Evolutionary conservation across 1,284 basidiomycete species (phyloP), one percentile per base, ranked within the genome.

Genomic region (Cutaneotrichosporon cutaneum): DNA sequence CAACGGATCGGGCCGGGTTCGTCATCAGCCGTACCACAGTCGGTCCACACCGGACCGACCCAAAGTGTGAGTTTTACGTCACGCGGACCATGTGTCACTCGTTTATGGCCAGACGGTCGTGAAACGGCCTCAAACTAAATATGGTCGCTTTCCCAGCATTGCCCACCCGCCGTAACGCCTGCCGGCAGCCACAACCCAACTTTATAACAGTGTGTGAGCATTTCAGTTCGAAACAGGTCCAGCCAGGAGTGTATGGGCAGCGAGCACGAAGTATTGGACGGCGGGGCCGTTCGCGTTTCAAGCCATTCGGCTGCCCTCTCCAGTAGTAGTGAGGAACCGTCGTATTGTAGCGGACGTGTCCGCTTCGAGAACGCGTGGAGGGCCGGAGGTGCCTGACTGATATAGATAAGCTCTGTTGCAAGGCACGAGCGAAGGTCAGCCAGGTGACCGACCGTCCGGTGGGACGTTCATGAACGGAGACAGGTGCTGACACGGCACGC

Each of bases 381-480:
- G 10, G 11, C 18, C 16, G 16, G 18, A 9, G 7, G 39, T 42
- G 18, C 39, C 39, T 42, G 18, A 16, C 9, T 39, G 39, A 42
- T 42, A 42, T 42, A 42, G 39, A 42, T 42, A 42, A 42, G 39
- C 39, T 42, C 39, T n/a, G 39, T 42, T 42, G 39, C 39, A 42
- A 18, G 7, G 39, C 35, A 36, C 35, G 36, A 16, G n/a, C n/a
- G 18, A 16, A 39, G 33, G 9, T 36, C 5, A 9, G 35, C 18
- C 8, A 8, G 39, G 39, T 42, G 39, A 42, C 39, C 4, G 39
- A 6, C 39, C 18, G 18, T 42, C 18, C 18, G 18, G 35, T 42
- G 18, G 39, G 18, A 42, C 18, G 39, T 8, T 7, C 39, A 42
- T n/a, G 16, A 4, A 18, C 18, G 18, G 39, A 18, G n/a, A 18